Evolutionary conservation across 2,329 filamentous ascomycete genomes (phyloP).

Genomic region (Sporothrix brunneoviolacea): DNA sequence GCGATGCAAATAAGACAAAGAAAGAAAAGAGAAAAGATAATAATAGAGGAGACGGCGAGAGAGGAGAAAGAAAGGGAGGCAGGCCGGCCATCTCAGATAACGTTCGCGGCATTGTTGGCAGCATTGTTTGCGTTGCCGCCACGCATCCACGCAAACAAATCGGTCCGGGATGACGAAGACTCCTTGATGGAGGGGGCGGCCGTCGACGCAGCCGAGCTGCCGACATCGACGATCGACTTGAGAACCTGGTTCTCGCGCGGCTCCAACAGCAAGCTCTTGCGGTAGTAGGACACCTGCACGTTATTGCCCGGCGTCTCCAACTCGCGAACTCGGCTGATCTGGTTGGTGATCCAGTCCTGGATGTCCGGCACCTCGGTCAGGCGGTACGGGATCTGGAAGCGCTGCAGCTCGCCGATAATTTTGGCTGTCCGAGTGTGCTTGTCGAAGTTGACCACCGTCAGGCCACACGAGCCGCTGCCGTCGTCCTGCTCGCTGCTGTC

Average conservation of each 20-base stretch:
- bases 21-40: background rate
- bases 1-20: background rate
- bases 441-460: slow-evolving; percentile 93
- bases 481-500: slow-evolving; percentile 29
- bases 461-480: slow-evolving; percentile 50
- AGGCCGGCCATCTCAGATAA: background rate
- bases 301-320: slow-evolving; percentile 41
- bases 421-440: slow-evolving; percentile 92
- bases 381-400: slow-evolving; percentile 90
- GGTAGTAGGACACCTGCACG: slow-evolving; percentile 61
- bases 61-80: background rate
- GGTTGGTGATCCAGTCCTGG: slow-evolving; percentile 84
- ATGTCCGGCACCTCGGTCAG: slow-evolving; percentile 78
- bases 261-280: slow-evolving; percentile 78
- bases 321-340: slow-evolving; percentile 70
- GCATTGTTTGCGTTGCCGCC: slow-evolving; percentile 8
- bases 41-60: background rate
- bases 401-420: slow-evolving; percentile 91
- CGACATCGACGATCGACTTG: slow-evolving; percentile 24
- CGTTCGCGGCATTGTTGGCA: background rate
- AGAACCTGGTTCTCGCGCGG: slow-evolving; percentile 52
- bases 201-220: slow-evolving; percentile 10
- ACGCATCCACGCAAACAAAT: slow-evolving; percentile 20
- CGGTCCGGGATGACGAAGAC: slow-evolving; percentile 11
- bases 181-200: slow-evolving; percentile 8